Evolutionary conservation across 495 filamentous ascomycete genomes (phyloP), one percentile per base, ranked within the genome.

Genomic region (Parachaetomium inaequale): DNA sequence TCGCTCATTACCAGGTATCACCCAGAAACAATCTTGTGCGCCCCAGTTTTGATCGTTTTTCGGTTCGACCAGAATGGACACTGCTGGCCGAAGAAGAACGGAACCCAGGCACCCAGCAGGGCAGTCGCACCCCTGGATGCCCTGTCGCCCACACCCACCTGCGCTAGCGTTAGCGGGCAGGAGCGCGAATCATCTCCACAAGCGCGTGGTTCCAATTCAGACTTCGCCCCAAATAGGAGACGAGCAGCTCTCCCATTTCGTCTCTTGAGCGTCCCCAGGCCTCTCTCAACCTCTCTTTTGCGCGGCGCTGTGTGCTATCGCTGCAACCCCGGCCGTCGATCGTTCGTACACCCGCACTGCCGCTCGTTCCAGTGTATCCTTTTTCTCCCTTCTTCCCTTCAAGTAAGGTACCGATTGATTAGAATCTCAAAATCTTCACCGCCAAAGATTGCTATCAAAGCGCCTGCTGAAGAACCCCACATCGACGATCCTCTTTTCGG

Each of bases 151-250:
- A 11, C 32, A 34, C 32, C 11, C 32, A 34, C 32, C 32, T 5
- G 42, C 42, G 19, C 55, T 59, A 17, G 55, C 52, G 26, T 43
- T 56, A 57, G 34, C 55, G 23, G 29, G 32, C 38, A 23, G 23
- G 46, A 34, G 25, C 55, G 56, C 59, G 60, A 63, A 63, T 63
- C 60, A 66, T 66, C 66, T 63, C 66, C 66, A 68, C 63, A 57
- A 45, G 63, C 65, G 55, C 62, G 63, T 57, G 36, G 50, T 19
- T 26, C 58, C 50, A 40, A 25, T 38, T 51, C 49, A 36, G 23
- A 28, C 26, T 45, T 54, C 5, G 49, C 50, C 50, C 49, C 49
- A 46, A 66, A 66, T 59, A 56, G 45, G 63, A 63, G 14, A 42
- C 62, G 58, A 61, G 45, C 58, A 43, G 45, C 54, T 34, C 50